Evolutionary conservation across 495 filamentous ascomycete species (phyloP), one percentile per base, ranked within the genome.

Genomic region (Aspergillus nidulans): DNA sequence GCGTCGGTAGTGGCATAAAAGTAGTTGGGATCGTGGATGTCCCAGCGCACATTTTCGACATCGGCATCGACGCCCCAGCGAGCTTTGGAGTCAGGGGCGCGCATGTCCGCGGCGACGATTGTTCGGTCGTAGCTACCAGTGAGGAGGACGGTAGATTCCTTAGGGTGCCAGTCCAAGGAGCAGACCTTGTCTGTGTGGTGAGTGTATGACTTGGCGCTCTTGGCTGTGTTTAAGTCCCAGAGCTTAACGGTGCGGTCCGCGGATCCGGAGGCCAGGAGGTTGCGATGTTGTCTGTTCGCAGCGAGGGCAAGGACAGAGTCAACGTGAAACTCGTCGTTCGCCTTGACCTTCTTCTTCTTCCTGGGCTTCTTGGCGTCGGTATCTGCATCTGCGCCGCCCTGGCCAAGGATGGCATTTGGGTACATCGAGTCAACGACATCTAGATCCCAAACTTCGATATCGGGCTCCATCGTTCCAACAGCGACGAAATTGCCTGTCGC

Each of bases 381-480:
- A 4, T 67, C 64, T 19, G 74, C 56, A 41, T 78, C 72, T 39
- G 81, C 78, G n/a, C 80, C 81, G 8, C 84, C 86, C 64, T 90
- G 87, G n/a, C 94, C 94, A 25, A 99, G 85, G 51, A 99, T 95
- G 6, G 92, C 92, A 63, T 96, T 91, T 19, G 95, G 94, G 67
- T 95, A 97, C 88, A 99, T 95, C 78, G 86, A 86, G 74, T 99
- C 94, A 39, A 99, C 83, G 1, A 88, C 85, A 65, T 97, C 94
- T 40, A 99, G 77, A 69, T 99, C 90, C 94, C 94, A 99, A 40
- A 99, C 83, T 76, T 99, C 94, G 60, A 99, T 97, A 65, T 99
- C 94, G 1, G 94, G 91, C 62, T 97, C 94, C 80, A 97, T 95
- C 1, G 95, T 97, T 49, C 94, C 94, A 42, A 97, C 82, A 8